Percentiles rank a stretch among this genome's conserved stretches.
Conservation (phyloP, 305 asterid species). For the Fraxinus albicans region DNA sequence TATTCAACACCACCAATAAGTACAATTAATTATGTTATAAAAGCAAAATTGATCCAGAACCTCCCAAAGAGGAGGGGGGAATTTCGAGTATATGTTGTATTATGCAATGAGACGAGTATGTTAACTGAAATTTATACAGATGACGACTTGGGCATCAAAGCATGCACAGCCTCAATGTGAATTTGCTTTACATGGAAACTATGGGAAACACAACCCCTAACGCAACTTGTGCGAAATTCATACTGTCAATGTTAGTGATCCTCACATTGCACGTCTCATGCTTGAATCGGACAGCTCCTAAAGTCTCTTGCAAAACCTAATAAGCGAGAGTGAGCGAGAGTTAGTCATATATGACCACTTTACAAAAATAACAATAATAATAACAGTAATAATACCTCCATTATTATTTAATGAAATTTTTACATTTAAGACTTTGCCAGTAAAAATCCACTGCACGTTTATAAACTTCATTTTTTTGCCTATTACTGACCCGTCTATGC, state of each 20-base stretch:
- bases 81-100: not conserved
- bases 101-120: not conserved
- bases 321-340: not conserved
- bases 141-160: not conserved
- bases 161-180: not conserved
- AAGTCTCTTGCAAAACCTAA: not conserved
- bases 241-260: not conserved
- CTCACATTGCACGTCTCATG: not conserved
- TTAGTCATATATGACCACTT: not conserved
- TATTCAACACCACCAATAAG: not conserved
- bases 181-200: not conserved
- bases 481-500: not conserved
- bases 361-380: not conserved
- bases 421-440: not conserved
- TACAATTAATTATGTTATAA: not conserved
- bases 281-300: not conserved
- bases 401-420: not conserved
- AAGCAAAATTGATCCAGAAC: not conserved
- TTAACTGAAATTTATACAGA: not conserved
- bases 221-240: not conserved
- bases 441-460: not conserved
- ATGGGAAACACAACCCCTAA: not conserved
- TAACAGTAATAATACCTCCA: not conserved
- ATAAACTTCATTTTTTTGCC: not conserved
- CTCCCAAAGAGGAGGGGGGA: not conserved